Conservation (phyloP, 306 rosid genomes). For the Prosopis cineraria region DNA sequence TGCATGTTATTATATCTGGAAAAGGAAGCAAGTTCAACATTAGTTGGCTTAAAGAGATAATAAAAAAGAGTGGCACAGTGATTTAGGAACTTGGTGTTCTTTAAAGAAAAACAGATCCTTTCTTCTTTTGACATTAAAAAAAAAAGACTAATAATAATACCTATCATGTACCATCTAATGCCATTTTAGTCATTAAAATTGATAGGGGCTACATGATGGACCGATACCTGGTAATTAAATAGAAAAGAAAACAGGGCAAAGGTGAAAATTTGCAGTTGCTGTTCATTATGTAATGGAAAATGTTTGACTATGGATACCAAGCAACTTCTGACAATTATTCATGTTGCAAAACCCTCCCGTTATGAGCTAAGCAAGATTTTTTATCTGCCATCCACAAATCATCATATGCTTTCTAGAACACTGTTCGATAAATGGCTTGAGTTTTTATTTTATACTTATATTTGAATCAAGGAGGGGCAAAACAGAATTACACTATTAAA, state of each 20-base stretch:
- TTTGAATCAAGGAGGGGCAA: background rate
- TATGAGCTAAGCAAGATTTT: background rate
- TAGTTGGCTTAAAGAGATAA: background rate
- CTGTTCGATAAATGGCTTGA: background rate
- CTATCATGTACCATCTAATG: no score
- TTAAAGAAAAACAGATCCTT: no score
- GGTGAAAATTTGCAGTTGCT: background rate
- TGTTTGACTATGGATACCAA: background rate
- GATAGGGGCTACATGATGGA: background rate
- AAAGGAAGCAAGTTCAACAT: background rate
- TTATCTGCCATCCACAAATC: background rate
- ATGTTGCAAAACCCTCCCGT: background rate
- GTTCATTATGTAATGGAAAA: background rate
- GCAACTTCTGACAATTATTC: background rate
- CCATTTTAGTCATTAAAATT: background rate
- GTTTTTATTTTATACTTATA: background rate
- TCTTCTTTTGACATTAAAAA: no score
- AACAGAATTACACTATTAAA: background rate
- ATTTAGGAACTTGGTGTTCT: background rate
- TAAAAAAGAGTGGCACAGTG: background rate
- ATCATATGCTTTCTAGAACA: background rate
- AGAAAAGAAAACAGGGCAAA: background rate
- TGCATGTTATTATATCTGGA: no score
- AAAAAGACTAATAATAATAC: no score
- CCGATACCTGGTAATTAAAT: background rate